These are phyloP conservation scores for Neckera pumila DNA, from an alignment of 225 moss, liverwort and hornwort species.

Conservation along the genomic window DNA sequence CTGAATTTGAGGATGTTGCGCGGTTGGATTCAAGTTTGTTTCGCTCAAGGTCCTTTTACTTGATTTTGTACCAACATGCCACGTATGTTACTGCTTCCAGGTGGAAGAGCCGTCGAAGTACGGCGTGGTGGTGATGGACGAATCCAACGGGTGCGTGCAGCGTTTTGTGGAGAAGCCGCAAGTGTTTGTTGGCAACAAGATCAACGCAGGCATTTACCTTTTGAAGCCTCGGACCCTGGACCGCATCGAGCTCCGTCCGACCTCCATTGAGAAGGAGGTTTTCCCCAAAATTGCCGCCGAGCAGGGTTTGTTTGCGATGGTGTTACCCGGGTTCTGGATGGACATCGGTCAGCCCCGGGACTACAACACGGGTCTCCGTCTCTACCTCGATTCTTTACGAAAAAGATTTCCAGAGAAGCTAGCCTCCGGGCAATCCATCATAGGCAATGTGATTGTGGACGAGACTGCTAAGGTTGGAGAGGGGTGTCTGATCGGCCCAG, in stretches of 20 bases:
- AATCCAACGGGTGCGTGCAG: conserved; percentile 50
- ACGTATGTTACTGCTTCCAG: background rate
- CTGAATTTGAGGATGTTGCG: background rate
- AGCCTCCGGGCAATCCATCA: conserved; percentile 31
- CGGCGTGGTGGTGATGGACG: conserved; percentile 93
- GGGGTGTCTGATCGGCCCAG: conserved; percentile 82
- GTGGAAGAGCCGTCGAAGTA: conserved; percentile 96
- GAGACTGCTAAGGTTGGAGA: conserved; percentile 69
- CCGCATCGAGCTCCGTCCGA: conserved; percentile 71
- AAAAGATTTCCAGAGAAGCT: conserved; percentile 38
- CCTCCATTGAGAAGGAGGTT: conserved; percentile 88
- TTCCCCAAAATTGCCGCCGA: conserved; percentile 82
- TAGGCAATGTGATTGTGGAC: conserved; percentile 84
- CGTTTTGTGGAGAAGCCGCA: conserved; percentile 87
- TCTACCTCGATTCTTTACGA: conserved; percentile 73
- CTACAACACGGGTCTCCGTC: conserved; percentile 77
- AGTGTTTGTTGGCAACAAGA: conserved; percentile 85
- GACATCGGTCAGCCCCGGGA: conserved; percentile 97
- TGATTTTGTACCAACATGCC: background rate
- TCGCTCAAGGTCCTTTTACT: background rate
- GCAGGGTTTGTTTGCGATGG: conserved; percentile 72
- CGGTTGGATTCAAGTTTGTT: background rate
- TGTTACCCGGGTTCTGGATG: conserved; percentile 96
- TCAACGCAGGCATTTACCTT: conserved; percentile 91
- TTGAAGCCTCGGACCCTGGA: conserved; percentile 52